A percentile compares a stretch with the other conserved stretches of the same genome.
These are phyloP conservation scores for Globisporangium takayamanum DNA, from an alignment of 352 stramenopile genomes.

Conservation along the genomic window DNA sequence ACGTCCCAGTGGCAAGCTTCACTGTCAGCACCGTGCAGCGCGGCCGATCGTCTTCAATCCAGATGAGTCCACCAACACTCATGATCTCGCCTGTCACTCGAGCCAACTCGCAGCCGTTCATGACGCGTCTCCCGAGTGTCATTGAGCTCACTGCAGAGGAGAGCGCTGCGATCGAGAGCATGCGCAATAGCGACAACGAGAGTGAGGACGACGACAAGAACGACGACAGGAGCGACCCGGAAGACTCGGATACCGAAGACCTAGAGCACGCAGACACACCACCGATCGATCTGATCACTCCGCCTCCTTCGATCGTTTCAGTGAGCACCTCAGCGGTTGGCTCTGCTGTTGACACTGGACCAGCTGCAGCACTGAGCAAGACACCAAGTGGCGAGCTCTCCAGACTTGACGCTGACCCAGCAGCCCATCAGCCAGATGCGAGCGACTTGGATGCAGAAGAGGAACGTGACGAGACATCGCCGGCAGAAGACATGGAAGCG, in stretches of 20 bases:
- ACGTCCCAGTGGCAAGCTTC: background rate
- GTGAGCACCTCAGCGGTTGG: too few relatives aligned
- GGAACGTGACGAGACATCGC: too few relatives aligned
- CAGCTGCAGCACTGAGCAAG: too few relatives aligned
- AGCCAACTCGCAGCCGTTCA: constrained; percentile 23
- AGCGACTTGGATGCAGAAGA: too few relatives aligned
- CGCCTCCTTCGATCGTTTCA: too few relatives aligned
- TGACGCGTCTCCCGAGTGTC: constrained; percentile 25
- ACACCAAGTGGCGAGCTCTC: too few relatives aligned
- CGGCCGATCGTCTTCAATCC: constrained; percentile 22
- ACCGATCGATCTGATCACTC: too few relatives aligned
- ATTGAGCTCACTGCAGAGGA: constrained; percentile 19
- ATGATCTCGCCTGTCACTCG: constrained; percentile 15
- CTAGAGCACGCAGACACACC: too few relatives aligned
- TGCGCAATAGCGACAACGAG: background rate
- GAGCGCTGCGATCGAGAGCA: background rate
- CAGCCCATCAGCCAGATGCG: too few relatives aligned
- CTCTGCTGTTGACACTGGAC: too few relatives aligned
- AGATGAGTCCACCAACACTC: constrained; percentile 7
- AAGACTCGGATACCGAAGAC: background rate
- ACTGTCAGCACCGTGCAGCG: background rate
- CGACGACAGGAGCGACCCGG: background rate
- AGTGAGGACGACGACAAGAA: background rate
- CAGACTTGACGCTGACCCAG: too few relatives aligned
- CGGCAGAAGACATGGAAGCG: too few relatives aligned